Conservation (phyloP, 2,329 filamentous ascomycete species). For the Arthrobotrys iridis region DNA sequence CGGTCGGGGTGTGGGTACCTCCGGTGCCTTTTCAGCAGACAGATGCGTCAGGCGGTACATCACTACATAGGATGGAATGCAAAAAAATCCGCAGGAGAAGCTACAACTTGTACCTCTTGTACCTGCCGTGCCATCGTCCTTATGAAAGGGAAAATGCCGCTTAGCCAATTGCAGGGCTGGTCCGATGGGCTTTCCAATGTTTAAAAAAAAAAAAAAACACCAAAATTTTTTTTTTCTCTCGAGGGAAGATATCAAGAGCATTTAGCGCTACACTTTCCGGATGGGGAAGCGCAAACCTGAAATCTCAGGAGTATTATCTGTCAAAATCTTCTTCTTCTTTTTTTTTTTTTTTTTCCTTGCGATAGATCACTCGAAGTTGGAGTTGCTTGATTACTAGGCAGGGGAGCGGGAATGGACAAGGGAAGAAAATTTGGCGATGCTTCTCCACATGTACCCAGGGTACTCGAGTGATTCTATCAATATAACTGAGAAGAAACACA, state of each 20-base stretch:
- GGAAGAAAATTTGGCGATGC: conserved; percentile 23
- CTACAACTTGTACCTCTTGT: conserved; percentile 29
- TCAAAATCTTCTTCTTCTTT: not conserved
- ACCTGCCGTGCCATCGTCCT: conserved; percentile 21
- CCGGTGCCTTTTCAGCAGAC: conserved; percentile 13
- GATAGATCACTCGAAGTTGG: conserved; percentile 20
- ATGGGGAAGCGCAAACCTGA: conserved; percentile 43
- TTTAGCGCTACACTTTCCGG: conserved; percentile 37
- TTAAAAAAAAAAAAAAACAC: not conserved
- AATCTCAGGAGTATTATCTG: conserved; percentile 29
- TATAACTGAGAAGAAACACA: not conserved
- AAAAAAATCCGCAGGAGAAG: conserved; percentile 2
- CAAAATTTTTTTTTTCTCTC: not conserved
- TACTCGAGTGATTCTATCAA: conserved; percentile 6
- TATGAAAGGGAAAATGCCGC: conserved; percentile 3
- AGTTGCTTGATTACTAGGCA: conserved; percentile 11
- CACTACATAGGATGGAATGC: conserved; percentile 36
- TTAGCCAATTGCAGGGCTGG: conserved; percentile 39
- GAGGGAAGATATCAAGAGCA: not conserved
- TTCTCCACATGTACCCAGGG: conserved; percentile 33
- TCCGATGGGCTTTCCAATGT: conserved; percentile 27
- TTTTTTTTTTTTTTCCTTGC: not conserved
- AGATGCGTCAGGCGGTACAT: conserved; percentile 42
- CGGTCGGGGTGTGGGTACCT: conserved; percentile 28
- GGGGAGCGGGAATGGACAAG: conserved; percentile 2